A percentile compares a stretch with the other conserved stretches of the same genome.
Evolutionary conservation across 768 basidiomycete species (phyloP).

Genomic region (Podaxis sp.): DNA sequence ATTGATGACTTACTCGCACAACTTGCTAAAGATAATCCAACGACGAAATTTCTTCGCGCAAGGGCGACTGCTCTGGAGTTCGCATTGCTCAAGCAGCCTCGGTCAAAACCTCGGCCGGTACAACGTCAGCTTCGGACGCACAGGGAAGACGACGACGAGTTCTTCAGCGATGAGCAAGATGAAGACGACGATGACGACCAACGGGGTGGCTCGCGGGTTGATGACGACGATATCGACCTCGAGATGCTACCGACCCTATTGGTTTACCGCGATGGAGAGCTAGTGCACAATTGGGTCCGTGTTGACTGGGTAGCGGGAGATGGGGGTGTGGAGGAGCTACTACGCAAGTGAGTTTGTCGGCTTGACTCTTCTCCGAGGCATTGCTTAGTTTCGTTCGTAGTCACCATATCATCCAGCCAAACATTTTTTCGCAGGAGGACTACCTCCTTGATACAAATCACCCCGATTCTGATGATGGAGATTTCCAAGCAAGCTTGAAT

Average conservation of each 20-base stretch:
- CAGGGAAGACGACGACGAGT: slow-evolving; percentile 48
- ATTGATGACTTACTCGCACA: slow-evolving; percentile 67
- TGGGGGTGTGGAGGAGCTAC: slow-evolving; percentile 65
- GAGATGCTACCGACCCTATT: slow-evolving; percentile 80
- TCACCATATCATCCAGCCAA: slow-evolving; percentile 5
- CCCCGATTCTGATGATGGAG: slow-evolving; percentile 11
- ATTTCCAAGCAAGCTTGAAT: slow-evolving; percentile 13
- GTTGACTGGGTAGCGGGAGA: slow-evolving; percentile 82
- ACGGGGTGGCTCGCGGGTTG: slow-evolving; percentile 16
- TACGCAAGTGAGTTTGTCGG: slow-evolving; percentile 48
- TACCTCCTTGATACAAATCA: not conserved
- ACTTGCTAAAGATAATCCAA: slow-evolving; percentile 66
- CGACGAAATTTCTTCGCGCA: slow-evolving; percentile 80
- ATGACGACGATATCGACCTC: slow-evolving; percentile 67
- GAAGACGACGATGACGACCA: slow-evolving; percentile 42
- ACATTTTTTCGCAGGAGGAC: not conserved
- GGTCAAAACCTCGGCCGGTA: slow-evolving; percentile 18
- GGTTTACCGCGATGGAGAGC: slow-evolving; percentile 75
- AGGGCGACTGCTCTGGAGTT: slow-evolving; percentile 78
- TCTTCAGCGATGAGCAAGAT: slow-evolving; percentile 37
- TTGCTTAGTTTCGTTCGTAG: not conserved
- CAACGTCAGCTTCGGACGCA: slow-evolving; percentile 24
- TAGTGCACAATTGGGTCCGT: slow-evolving; percentile 87
- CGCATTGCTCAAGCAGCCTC: slow-evolving; percentile 31
- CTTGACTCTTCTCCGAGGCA: not conserved